Base-by-base conservation (phyloP, 306 rosid species). In the Canavalia ensiformis region DNA sequence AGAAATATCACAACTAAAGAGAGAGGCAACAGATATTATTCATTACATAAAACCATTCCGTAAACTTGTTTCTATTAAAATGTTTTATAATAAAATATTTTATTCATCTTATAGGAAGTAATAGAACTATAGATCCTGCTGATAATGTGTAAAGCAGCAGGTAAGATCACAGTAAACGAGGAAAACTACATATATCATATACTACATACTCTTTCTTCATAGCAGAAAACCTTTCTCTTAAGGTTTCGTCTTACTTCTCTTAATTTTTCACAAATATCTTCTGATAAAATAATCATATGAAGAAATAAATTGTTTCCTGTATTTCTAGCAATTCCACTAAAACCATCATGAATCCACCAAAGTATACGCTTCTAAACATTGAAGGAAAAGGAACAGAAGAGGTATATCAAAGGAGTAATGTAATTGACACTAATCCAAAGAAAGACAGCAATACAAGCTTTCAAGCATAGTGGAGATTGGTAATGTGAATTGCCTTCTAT, bases 261-360 rank as follows among this genome's bases (percentile, higher is more conserved):
- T 42, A 44, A 58, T 29, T 44, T 31, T n/a, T 35, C 51, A 54
- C 1, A 58, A 79, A 58, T 6, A 58, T 47, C 44, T 25, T 69
- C 10, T 9, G n/a, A 54, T 57, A 31, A 59, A 45, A 46, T 2
- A 60, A 31, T 28, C 33, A 42, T 25, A 55, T 2, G 7, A 58
- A 46, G 44, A 79, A 79, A 47, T 29, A 35, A 37, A 3, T n/a
- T 72, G 13, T 34, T 2, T n/a, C 51, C 62, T 51, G 25, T 9
- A 62, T 28, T 70, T 34, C 76, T 5, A 65, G 56, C 28, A 31
- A 77, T 28, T 77, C 65, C 45, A 68, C 59, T 8, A 67, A 78
- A 67, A 35, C 33, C 46, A 76, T 31, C 59, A 12, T 12, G 3
- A 62, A 7, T 59, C 46, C 10, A 18, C 46, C 56, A 71, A 31